Evolutionary conservation across 768 basidiomycete species (phyloP), one percentile per base, ranked within the genome.

Genomic region (Boletus insuetus): DNA sequence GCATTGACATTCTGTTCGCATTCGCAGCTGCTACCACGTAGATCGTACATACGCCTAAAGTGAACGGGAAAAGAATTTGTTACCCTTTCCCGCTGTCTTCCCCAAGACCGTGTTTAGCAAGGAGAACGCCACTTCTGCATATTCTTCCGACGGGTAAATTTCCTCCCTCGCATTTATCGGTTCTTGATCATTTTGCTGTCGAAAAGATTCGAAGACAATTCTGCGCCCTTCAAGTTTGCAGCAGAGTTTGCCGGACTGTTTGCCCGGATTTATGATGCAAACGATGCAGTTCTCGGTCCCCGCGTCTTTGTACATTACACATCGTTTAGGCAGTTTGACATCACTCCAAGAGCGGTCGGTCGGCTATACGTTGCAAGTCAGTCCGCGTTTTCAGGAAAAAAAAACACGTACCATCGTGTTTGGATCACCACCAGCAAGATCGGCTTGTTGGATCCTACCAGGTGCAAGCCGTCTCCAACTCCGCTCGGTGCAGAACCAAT

Each of bases 401-500:
- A 38, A 16, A 19, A 24, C 6, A 41, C 29, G 8, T 31, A 47
- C 47, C 29, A 34, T 4, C 14, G 10, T 8, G n/a, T 11, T 41
- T 14, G 29, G 16, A 17, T 31, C 22, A 4, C 17, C 42, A 13
- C 37, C 50, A 6, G 42, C 20, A 11, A 41, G 19, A 9, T 13
- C 20, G 6, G 20, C 49, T 26, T 49, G 32, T 55, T 58, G 24
- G 54, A 61, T 7, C 41, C 39, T 58, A 14, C 49, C 49, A 10
- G 6, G 14, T 8, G 22, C 20, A 13, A 58, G 42, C 1, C 58
- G 58, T 37, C 58, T 50, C 58, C 58, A 58, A 17, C 34, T 48
- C 7, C 7, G 26, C n/a, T 34, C 40, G 1, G 53, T 58, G 4
- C 19, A 29, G 13, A 31, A 51, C 53, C 44, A 54, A 22, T 58